Evolutionary conservation across 441 rosid species (phyloP), one percentile per base, ranked within the genome.

Genomic region (Arabidopsis lyrata): DNA sequence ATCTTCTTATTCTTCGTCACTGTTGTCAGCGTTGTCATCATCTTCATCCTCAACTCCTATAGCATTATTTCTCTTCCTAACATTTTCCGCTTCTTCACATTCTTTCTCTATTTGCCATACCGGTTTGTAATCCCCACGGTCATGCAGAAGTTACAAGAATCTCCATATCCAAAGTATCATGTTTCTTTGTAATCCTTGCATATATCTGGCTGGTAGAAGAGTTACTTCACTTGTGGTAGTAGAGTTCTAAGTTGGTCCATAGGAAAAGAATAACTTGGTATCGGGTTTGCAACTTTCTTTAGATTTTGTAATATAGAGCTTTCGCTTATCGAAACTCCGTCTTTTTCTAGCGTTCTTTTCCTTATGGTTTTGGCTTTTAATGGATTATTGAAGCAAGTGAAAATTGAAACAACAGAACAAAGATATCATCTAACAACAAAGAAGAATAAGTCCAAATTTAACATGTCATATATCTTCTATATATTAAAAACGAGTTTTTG

Each of bases 131-230:
- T 94, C 97, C 36, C 98, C 97, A 67, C 97, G 81, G 78, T 94
- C 98, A 44, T 91, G 97, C 93, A 94, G 70, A 94, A 94, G 79
- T 94, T 88, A 63, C 97, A 94, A 0, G 97, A 78, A 73, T 94
- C 97, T 55, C 96, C 98, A 68, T 90, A 91, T 6, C 98, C 97
- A 82, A 97, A 91, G 42, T 91, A 90, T 61, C 97, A 97, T 11
- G 97, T 94, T 75, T 94, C 97, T 77, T 94, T 94, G 83, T 93
- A 93, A 68, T 93, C 98, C 74, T 93, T 93, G 66, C 98, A 93
- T 1, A 93, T 91, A 42, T 94, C 97, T 5, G 97, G 98, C 74
- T 91, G 97, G 78, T 91, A 0, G 55, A 60, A 55, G 74, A 22
- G 22, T 22, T 22, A 22, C 80, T 2, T 82, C 59, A 50, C 80